Evolutionary conservation across 1,284 basidiomycete species (phyloP).

Genomic region (Fomitopsis betulina): DNA sequence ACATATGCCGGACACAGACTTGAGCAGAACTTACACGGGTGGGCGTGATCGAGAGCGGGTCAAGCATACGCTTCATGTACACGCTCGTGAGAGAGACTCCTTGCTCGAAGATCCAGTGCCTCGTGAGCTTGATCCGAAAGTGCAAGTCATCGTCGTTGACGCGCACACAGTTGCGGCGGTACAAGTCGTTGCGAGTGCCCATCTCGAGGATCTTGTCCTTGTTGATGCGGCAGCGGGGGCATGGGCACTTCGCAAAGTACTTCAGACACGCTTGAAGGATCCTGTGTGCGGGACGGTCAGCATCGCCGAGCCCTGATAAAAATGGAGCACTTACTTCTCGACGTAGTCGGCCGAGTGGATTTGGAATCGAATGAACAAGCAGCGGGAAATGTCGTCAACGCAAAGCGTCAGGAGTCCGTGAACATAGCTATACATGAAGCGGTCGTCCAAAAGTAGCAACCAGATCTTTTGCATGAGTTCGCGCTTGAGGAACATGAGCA

Average conservation of each 20-base stretch:
- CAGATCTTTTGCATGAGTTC: no score
- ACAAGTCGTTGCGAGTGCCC: neutral
- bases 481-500: no score
- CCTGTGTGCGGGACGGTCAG: no score
- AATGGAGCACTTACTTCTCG: no score
- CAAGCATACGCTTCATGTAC: neutral
- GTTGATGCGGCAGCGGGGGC: neutral
- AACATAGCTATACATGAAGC: no score
- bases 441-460: no score
- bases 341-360: no score
- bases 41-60: neutral
- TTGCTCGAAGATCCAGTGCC: neutral
- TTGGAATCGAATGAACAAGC: no score
- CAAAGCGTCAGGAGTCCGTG: no score
- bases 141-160: neutral
- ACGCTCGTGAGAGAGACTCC: neutral
- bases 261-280: constrained; percentile 6
- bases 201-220: neutral
- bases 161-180: neutral
- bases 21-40: neutral
- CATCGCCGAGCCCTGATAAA: no score
- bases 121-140: neutral
- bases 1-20: no score
- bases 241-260: neutral
- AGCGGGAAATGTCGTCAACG: no score